Evolutionary conservation across 1,284 basidiomycete species (phyloP).

Genomic region (Albatrellus sp.): DNA sequence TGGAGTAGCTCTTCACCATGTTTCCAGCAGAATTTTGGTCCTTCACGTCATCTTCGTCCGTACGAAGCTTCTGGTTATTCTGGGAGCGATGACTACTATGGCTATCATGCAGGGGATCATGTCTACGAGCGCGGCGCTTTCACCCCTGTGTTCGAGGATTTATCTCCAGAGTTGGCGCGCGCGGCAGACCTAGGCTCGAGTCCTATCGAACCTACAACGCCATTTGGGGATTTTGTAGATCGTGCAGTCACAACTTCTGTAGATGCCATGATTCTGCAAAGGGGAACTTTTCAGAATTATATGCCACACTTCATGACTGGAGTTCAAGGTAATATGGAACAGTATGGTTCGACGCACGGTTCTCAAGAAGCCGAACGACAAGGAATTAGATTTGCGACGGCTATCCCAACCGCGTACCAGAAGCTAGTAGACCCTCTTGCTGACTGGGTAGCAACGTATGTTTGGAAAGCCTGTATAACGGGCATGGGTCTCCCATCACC

Average conservation of each 20-base stretch:
- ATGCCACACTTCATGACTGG: no score
- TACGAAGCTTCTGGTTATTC: background rate
- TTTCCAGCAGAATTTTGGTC: conserved; percentile 14
- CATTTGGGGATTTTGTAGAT: conserved; percentile 64
- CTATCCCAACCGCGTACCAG: conserved; percentile 48
- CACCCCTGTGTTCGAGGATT: conserved; percentile 53
- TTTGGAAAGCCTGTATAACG: conserved; percentile 69
- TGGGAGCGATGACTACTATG: conserved; percentile 2
- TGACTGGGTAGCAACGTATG: conserved; percentile 64
- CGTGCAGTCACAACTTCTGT: conserved; percentile 41
- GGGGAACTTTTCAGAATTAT: no score
- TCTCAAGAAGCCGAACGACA: conserved; percentile 7
- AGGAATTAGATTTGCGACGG: conserved; percentile 34
- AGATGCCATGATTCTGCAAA: background rate
- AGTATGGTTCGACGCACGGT: no score
- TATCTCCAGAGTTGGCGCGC: conserved; percentile 41
- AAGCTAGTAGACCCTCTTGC: conserved; percentile 63
- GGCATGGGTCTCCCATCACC: conserved; percentile 40
- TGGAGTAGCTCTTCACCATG: conserved; percentile 20
- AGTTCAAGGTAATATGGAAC: no score
- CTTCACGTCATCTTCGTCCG: conserved; percentile 8
- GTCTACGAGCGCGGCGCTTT: conserved; percentile 37
- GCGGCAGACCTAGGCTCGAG: conserved; percentile 46
- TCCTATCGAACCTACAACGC: conserved; percentile 59
- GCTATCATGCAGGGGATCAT: conserved; percentile 7